Base-by-base conservation (phyloP, 176 grass and related monocot species). In the Saccharum spontaneum region DNA sequence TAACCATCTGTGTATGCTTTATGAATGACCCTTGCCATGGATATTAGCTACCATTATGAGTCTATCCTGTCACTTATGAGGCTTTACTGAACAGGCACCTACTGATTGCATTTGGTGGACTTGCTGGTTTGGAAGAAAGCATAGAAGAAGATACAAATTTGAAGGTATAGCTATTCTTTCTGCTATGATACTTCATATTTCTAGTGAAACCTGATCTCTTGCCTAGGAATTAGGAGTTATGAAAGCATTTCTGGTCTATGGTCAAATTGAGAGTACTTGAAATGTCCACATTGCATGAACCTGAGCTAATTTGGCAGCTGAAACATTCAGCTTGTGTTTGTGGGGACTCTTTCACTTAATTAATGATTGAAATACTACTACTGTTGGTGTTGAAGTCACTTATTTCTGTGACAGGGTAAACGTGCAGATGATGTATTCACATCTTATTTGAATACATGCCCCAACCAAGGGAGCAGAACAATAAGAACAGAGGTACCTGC, bases 401-500 rank as follows among this genome's bases (percentile, higher is more conserved):
- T 89, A 22, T 49, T 78, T 79, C 67, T 86, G 34, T 83, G 64
- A 20, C 78, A 95, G 97, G 93, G 93, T 44, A 96, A 92, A 86
- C 33, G 38, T 23, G 84, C 86, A 67, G 85, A 73, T 52, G 97
- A 94, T 83, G 78, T 98, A 64, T 98, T 98, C 67, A 30, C 65
- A 59, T 90, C 86, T 70, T 98, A 98, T 89, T 84, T 98, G 64
- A 98, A 98, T 87, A 98, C 88, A 10, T 98, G 97, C 55, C 97
- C 97, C 23, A 87, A 89, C 80, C 97, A 98, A 87, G 97, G 97
- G 83, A 96, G 97, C 78, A 94, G 97, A 94, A 98, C 97, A 28
- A 98, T 98, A 85, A 95, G 97, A 86, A 98, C 97, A 55, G 97
- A 98, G 97, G 97, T 98, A 96, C 39, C 39, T 78, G 22, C 41